These are phyloP conservation scores for Podospora pseudoanserina DNA, from an alignment of 495 filamentous ascomycete species.

Conservation along the genomic window DNA sequence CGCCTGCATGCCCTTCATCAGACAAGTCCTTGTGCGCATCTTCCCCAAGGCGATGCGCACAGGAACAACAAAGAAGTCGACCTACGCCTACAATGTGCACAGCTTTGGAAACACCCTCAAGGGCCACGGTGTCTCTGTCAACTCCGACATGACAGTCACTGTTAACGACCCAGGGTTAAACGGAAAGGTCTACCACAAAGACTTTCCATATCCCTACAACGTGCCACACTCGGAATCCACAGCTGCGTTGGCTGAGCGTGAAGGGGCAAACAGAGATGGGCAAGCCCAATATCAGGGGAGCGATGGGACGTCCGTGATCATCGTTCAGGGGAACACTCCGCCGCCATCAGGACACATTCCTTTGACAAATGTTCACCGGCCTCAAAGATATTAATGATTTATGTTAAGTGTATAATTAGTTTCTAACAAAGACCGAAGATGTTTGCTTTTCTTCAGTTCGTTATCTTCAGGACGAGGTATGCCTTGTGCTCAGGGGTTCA, in stretches of 20 bases:
- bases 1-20: slow-evolving; percentile 31
- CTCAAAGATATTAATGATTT: background rate
- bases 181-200: background rate
- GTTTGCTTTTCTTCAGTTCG: background rate
- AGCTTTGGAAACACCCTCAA: background rate
- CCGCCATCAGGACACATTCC: background rate
- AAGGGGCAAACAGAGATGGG: background rate
- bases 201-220: background rate
- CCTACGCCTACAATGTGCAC: background rate
- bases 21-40: slow-evolving; percentile 22
- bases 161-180: background rate
- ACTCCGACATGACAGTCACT: background rate
- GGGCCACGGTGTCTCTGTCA: background rate
- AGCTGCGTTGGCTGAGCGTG: background rate
- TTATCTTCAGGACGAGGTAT: background rate
- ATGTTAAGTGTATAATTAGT: background rate
- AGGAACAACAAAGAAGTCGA: background rate
- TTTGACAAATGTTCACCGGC: background rate
- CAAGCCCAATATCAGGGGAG: background rate
- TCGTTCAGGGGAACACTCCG: background rate
- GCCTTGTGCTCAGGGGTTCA: background rate
- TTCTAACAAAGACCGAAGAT: background rate
- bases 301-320: background rate
- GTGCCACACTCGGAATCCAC: background rate
- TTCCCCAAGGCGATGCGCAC: slow-evolving; percentile 14